Conservation (phyloP, 352 stramenopile genomes). For the Globisporangium emineosum region DNA sequence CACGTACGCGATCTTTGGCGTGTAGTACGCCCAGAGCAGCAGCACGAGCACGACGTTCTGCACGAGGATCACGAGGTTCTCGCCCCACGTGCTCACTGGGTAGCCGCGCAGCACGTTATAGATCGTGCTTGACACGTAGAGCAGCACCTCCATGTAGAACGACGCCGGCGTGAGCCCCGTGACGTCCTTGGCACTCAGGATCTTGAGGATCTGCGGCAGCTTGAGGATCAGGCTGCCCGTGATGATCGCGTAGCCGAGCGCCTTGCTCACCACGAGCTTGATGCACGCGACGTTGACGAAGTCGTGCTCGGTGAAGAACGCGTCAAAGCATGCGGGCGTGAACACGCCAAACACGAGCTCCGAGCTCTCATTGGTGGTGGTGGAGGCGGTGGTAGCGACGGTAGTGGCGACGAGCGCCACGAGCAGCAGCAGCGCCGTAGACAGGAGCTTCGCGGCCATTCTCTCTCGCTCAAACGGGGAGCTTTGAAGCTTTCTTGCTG, state of each 20-base stretch:
- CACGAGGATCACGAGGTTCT: slow-evolving; percentile 82
- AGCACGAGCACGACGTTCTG: slow-evolving; percentile 85
- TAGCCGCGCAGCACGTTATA: slow-evolving; percentile 87
- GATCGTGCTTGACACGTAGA: slow-evolving; percentile 75
- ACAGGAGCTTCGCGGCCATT: slow-evolving; percentile 4
- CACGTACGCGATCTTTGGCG: slow-evolving; percentile 46
- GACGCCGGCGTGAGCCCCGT: slow-evolving; percentile 80
- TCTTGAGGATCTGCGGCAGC: slow-evolving; percentile 89
- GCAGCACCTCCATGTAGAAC: slow-evolving; percentile 88
- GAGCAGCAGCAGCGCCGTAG: slow-evolving; percentile 22
- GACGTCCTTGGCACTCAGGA: slow-evolving; percentile 72
- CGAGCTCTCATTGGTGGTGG: slow-evolving; percentile 13
- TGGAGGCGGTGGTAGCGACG: slow-evolving; percentile 4
- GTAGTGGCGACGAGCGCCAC: slow-evolving; percentile 8
- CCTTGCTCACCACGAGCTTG: slow-evolving; percentile 83
- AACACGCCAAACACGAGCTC: slow-evolving; percentile 73
- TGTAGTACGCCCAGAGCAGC: slow-evolving; percentile 72
- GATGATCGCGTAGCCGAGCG: slow-evolving; percentile 87
- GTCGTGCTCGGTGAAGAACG: slow-evolving; percentile 78
- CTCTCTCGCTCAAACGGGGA: neutral
- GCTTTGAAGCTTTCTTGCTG: neutral
- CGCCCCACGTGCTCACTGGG: slow-evolving; percentile 82
- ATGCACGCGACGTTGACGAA: slow-evolving; percentile 80
- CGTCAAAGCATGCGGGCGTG: slow-evolving; percentile 74
- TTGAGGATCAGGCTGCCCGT: slow-evolving; percentile 84